A percentile compares a stretch with the other conserved stretches of the same genome.
Evolutionary conservation across 345 rosid genomes (phyloP).

Genomic region (Geranium brycei): DNA sequence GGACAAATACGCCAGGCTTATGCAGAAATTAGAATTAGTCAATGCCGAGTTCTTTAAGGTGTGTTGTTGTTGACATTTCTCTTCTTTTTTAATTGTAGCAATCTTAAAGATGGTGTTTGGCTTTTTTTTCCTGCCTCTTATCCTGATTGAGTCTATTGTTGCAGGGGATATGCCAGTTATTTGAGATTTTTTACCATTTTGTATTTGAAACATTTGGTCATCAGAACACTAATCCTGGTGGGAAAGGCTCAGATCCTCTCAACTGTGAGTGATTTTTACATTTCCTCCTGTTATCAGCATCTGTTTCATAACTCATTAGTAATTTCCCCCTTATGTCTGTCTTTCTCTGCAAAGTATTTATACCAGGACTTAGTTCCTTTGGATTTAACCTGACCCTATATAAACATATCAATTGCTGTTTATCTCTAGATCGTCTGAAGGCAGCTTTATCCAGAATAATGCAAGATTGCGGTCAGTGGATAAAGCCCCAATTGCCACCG

Average conservation of each 20-base stretch:
- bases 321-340: neutral
- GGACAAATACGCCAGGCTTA: conserved; percentile 97
- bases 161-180: conserved; percentile 97
- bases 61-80: conserved; percentile 10
- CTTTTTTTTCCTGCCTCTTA: conserved; percentile 21
- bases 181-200: conserved; percentile 64
- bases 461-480: conserved; percentile 94
- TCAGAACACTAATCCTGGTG: conserved; percentile 40
- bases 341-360: neutral
- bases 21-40: conserved; percentile 92
- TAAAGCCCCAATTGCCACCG: conserved; percentile 46
- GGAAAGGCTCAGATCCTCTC: conserved; percentile 43
- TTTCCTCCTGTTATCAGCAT: neutral
- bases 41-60: conserved; percentile 96
- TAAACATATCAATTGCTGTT: conserved; percentile 1
- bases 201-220: conserved; percentile 71
- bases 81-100: conserved; percentile 8
- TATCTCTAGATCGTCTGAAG: conserved; percentile 61
- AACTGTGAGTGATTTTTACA: conserved; percentile 48
- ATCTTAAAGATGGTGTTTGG: conserved; percentile 1
- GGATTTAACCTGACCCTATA: conserved; percentile 2
- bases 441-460: conserved; percentile 60
- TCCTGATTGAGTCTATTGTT: conserved; percentile 48
- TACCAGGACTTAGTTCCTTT: neutral
- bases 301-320: neutral